Base-by-base conservation (phyloP, 805 yeast genomes). In the Wilhelminamyces savonicus region DNA sequence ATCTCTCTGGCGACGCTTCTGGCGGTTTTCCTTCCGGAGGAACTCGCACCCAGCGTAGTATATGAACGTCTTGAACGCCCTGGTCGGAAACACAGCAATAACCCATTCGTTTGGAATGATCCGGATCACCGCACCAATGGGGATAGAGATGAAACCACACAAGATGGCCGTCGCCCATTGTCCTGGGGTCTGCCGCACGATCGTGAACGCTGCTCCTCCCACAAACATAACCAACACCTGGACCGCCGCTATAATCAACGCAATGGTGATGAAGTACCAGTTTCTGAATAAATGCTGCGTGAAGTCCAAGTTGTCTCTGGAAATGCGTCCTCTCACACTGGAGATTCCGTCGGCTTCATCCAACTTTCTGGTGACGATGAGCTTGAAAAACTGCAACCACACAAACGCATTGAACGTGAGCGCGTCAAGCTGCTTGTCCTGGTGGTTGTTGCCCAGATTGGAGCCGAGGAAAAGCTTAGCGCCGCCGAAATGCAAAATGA, bases 381-480 rank as follows among this genome's bases (percentile, higher is more conserved):
- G 69, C 45, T 90, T 87, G 74, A 92, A 92, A 52, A 92, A 82
- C 62, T 92, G 99, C 56, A 92, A 66, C 98, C 98, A 92, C 27
- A 92, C 97, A 67, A 92, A 92, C 0, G 97, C 71, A 56, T 92
- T 92, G 67, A 92, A 92, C 1, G 94, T 90, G 74, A 88, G 66
- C 3, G 97, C 86, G 40, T 76, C 71, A 21, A 90, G 58, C 58
- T 80, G 79, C 34, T 69, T 70, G 28, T 62, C 53, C 37, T 77
- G 71, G 40, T 67, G 76, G 30, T 58, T 59, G 13, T 56, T 44
- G 17, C 59, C 46, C 6, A 46, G 48, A 3, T 42, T 43, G 17
- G 29, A 28, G 4, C 61, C 61, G 29, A 51, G 56, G 52, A 86
- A 82, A 18, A 87, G 59, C 26, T 56, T 30, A 11, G 58, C 54